Conservation (phyloP, 306 rosid species). For the Arachis hypogaea region DNA sequence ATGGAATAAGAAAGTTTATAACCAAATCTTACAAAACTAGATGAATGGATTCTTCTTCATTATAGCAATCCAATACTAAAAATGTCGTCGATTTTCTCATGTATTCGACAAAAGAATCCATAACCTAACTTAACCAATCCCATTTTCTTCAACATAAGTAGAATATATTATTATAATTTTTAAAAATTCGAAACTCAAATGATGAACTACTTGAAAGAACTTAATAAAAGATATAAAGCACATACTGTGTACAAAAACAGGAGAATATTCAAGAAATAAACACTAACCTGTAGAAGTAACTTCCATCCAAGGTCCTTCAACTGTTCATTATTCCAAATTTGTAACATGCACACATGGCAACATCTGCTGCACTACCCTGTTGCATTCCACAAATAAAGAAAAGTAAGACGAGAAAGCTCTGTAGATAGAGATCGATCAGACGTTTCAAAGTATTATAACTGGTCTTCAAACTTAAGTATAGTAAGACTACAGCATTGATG, state of each 20-base stretch:
- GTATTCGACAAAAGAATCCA: too few relatives aligned
- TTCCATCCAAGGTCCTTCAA: constrained; percentile 94
- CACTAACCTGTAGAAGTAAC: constrained; percentile 88
- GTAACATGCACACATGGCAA: constrained; percentile 99
- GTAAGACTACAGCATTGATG: background rate
- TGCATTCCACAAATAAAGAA: constrained; percentile 34
- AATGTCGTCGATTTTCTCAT: background rate
- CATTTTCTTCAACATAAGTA: background rate
- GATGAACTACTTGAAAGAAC: constrained; percentile 8
- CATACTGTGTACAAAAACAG: background rate
- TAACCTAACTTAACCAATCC: background rate
- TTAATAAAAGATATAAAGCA: background rate
- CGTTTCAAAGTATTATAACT: background rate
- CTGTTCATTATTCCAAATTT: constrained; percentile 62
- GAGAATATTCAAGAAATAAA: constrained; percentile 21
- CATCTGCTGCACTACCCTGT: constrained; percentile 99
- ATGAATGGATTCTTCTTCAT: background rate
- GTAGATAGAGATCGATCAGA: constrained; percentile 3
- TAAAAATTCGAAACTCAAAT: constrained; percentile 21
- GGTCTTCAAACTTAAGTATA: constrained; percentile 15
- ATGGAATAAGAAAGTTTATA: constrained; percentile 6
- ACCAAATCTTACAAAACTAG: background rate
- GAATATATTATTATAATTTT: background rate
- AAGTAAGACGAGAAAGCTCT: constrained; percentile 22
- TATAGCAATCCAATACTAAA: background rate